These are phyloP conservation scores for Colletotrichum scovillei DNA, from an alignment of 2,329 filamentous ascomycete genomes.

Conservation along the genomic window DNA sequence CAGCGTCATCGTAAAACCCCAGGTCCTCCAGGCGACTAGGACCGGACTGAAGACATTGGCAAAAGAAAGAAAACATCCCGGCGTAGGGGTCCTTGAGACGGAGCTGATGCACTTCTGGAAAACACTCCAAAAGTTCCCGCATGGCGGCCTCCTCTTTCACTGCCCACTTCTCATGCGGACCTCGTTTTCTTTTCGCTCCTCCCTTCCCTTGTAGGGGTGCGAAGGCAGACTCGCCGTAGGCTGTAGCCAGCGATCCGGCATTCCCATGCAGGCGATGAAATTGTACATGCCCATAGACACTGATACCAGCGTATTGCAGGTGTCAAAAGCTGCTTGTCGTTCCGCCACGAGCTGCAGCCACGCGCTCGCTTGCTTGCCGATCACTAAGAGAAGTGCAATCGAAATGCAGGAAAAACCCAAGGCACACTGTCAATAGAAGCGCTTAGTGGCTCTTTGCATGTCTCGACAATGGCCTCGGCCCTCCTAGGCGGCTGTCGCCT, in stretches of 20 bases:
- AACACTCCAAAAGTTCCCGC: constrained; percentile 10
- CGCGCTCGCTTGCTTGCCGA: background rate
- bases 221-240: background rate
- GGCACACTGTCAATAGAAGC: background rate
- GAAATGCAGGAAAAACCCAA: background rate
- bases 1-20: background rate
- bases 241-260: constrained; percentile 24
- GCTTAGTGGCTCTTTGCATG: background rate
- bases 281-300: constrained; percentile 13
- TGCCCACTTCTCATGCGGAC: background rate
- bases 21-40: background rate
- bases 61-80: background rate
- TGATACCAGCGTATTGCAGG: constrained; percentile 7
- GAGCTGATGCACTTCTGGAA: background rate
- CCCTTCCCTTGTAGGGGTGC: constrained; percentile 7
- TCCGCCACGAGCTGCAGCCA: constrained; percentile 16
- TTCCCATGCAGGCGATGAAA: constrained; percentile 20
- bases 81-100: constrained; percentile 7
- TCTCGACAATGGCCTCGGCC: background rate
- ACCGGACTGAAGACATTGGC: constrained; percentile 20
- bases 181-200: background rate
- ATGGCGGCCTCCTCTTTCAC: background rate
- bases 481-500: constrained; percentile 5
- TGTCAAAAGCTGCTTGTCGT: constrained; percentile 8
- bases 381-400: background rate